phyloP scores from a whole-genome alignment of 306 rosid species.

The Pachyrhizus erosus region DNA sequence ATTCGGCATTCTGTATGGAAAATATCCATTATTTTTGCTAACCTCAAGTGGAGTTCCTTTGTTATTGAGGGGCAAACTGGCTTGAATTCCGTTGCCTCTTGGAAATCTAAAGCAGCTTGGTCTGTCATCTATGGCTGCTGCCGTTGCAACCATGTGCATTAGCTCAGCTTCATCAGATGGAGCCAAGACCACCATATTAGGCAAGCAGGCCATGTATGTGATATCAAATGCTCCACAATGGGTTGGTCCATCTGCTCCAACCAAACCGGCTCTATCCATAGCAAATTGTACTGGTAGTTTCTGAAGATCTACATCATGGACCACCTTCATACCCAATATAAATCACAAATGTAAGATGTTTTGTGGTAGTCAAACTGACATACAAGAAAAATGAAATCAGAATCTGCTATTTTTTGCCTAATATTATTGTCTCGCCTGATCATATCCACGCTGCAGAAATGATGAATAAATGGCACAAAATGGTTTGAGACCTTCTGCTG shows the following conservation, averaged over 20 bases:
- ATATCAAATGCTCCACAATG: conserved; percentile 90
- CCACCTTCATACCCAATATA: conserved; percentile 54
- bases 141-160: conserved; percentile 88
- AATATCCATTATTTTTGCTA: conserved; percentile 31
- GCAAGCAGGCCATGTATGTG: conserved; percentile 87
- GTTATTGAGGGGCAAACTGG: conserved; percentile 54
- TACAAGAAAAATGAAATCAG: neutral
- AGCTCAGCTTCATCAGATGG: conserved; percentile 86
- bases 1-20: neutral
- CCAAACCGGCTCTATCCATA: conserved; percentile 81
- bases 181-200: conserved; percentile 92
- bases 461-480: conserved; percentile 83
- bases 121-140: conserved; percentile 76
- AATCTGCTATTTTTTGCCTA: neutral
- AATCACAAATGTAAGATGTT: neutral
- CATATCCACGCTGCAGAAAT: conserved; percentile 84
- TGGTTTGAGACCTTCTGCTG: conserved; percentile 83
- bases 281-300: conserved; percentile 82
- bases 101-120: conserved; percentile 89
- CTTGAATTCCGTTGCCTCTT: conserved; percentile 82
- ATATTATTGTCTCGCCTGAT: conserved; percentile 59
- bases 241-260: conserved; percentile 92
- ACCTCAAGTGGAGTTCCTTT: conserved; percentile 80
- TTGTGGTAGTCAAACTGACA: neutral
- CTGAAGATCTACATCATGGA: conserved; percentile 85